Evolutionary conservation across 495 filamentous ascomycete genomes (phyloP).

Genomic region (Hypoxylon subgilvum): DNA sequence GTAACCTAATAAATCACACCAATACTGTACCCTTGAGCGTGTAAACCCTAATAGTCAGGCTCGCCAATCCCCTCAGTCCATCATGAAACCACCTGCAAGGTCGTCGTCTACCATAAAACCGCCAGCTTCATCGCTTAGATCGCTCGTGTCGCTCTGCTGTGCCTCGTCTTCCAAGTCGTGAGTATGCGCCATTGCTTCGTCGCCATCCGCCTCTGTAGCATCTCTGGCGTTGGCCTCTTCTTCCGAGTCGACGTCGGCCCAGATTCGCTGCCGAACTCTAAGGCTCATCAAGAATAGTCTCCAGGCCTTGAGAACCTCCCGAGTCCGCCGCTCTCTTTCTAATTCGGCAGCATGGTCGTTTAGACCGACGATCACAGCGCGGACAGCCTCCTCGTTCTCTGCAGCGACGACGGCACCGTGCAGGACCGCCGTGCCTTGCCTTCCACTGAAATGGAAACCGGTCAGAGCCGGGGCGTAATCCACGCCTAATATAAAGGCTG

Average conservation of each 20-base stretch:
- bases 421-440: constrained; percentile 79
- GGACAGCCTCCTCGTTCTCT: constrained; percentile 73
- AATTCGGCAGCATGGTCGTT: constrained; percentile 64
- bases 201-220: constrained; percentile 20
- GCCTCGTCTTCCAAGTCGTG: constrained; percentile 19
- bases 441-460: constrained; percentile 83
- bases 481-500: constrained; percentile 77
- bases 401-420: constrained; percentile 75
- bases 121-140: constrained; percentile 42
- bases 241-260: constrained; percentile 54
- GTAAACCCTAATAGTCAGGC: no score
- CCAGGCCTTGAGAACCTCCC: constrained; percentile 73
- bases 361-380: constrained; percentile 68
- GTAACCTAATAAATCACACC: no score
- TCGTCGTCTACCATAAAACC: constrained; percentile 43
- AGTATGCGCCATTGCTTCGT: constrained; percentile 18
- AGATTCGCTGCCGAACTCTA: constrained; percentile 78
- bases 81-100: constrained; percentile 38
- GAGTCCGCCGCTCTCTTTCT: constrained; percentile 61
- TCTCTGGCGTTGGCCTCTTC: constrained; percentile 30
- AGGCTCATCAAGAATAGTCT: constrained; percentile 74
- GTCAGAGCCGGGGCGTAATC: constrained; percentile 90
- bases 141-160: constrained; percentile 27
- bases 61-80: constrained; percentile 16
- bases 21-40: no score